Base-by-base conservation (phyloP, 2,329 filamentous ascomycete genomes). In the Cladosporium sp. region DNA sequence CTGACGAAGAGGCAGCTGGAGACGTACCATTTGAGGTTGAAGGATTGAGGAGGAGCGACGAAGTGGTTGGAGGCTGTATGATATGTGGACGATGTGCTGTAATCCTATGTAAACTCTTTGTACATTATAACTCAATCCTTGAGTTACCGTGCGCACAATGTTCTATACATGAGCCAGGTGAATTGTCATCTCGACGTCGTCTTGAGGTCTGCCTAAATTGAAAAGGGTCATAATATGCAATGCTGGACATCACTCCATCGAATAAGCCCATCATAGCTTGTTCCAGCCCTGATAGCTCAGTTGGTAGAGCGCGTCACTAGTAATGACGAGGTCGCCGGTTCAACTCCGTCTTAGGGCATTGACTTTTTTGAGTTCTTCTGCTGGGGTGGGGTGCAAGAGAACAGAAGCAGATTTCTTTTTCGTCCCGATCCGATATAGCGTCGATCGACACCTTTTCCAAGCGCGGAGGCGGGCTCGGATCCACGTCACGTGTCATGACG, bases 1-100 rank as follows among this genome's bases (percentile, higher is more conserved):
- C 78, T 96, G 62, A 89, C 81, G 0, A 75, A 83, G 58, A 81
- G 83, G 60, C 80, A 83, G 59, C 71, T 85, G 66, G 71, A 75
- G 61, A 83, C 80, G 2, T 88, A 88, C 75, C 82, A 86, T 68
- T 66, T 88, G 56, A 65, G 68, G 58, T 62, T 73, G 48, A 58
- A 56, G 36, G 59, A 54, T 12, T 48, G 44, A 28, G 25, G 17
- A 42, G 1, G 22, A 1, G 8, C 2, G 19, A 1, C 6, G 28
- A 32, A 2, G 19, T 13, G 9, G 37, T 20, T 20, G 3, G 37
- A 40, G 20, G 19, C 8, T 32, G 28, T 32, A 32, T 32, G 28
- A 32, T 32, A 32, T 9, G 28, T 32, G 28, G 9, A 32, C 12
- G 28, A 10, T 9, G 28, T 32, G 28, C 8, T 32, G 28, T 32